Base-by-base conservation (phyloP, 805 yeast genomes). In the Wickerhamiella occidentalis region DNA sequence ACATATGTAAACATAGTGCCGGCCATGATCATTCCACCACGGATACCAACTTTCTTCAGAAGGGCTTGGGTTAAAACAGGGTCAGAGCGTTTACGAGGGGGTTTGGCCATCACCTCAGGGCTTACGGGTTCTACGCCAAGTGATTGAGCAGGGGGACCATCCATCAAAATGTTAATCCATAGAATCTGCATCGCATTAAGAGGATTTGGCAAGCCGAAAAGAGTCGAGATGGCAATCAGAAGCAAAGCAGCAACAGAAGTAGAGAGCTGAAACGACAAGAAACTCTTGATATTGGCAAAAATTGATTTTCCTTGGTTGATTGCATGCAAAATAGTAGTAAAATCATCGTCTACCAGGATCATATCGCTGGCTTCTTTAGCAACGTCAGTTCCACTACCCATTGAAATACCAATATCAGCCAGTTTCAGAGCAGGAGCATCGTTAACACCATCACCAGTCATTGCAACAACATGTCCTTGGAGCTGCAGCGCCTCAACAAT, bases 361-460 rank as follows among this genome's bases (percentile, higher is more conserved):
- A 90, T 90, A 66, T 90, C 98, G 2, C 96, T 85, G 1, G 97
- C 97, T 65, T 90, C 98, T 61, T 90, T 90, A 45, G 98, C 98
- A 37, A 90, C 98, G 66, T 90, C 98, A 0, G 97, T 92, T 52
- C 98, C 98, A 70, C 83, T 81, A 0, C 72, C 72, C 74, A 88
- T 87, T 12, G 95, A 81, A 57, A 90, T 85, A 60, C 97, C 97
- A 58, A 88, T 88, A 67, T 88, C 96, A 2, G 97, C 96, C 57
- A 88, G 73, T 63, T 90, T 88, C 58, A 90, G 73, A 4, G 97
- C 96, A n/a, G 97, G 97, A 0, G 97, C 97, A 71, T 88, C 97
- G 64, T 88, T 88, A 12, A 90, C 96, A 68, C 97, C 97, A 67
- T 88, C 97, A 58, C 98, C 98, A n/a, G 97, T 88, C 96, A 90